Conservation (phyloP, 495 filamentous ascomycete species). For the Rhypophila decipiens region DNA sequence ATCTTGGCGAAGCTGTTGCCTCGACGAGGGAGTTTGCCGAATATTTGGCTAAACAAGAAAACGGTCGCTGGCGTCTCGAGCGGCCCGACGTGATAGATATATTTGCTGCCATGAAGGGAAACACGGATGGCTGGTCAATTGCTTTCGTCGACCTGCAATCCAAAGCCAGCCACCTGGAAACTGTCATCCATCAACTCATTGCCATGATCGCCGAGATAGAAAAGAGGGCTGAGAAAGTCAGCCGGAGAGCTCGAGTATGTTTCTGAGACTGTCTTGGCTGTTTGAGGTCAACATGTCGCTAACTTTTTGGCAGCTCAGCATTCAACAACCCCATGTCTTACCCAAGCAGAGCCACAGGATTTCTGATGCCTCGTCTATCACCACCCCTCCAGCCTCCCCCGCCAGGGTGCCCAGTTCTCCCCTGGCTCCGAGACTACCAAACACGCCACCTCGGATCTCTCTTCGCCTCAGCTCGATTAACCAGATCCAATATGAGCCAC, state of each 20-base stretch:
- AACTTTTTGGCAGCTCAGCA: slow-evolving; percentile 12
- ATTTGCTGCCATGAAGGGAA: slow-evolving; percentile 74
- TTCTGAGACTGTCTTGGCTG: not conserved
- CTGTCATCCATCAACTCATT: slow-evolving; percentile 56
- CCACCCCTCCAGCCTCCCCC: slow-evolving; percentile 19
- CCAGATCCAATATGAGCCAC: slow-evolving; percentile 3
- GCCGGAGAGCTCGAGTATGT: slow-evolving; percentile 53
- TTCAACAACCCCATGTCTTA: slow-evolving; percentile 15
- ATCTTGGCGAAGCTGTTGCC: slow-evolving; percentile 69
- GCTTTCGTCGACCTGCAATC: slow-evolving; percentile 64
- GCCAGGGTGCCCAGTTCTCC: slow-evolving; percentile 7
- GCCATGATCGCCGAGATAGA: slow-evolving; percentile 72
- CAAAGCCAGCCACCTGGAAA: slow-evolving; percentile 55
- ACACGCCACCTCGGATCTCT: slow-evolving; percentile 25
- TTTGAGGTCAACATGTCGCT: not conserved
- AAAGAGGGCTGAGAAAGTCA: slow-evolving; percentile 64
- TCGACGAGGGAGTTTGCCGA: slow-evolving; percentile 69
- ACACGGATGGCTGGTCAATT: slow-evolving; percentile 78
- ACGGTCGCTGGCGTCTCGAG: slow-evolving; percentile 48
- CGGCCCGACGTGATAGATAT: slow-evolving; percentile 53
- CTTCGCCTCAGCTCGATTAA: slow-evolving; percentile 24
- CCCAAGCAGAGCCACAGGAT: slow-evolving; percentile 20
- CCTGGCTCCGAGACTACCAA: too few relatives aligned
- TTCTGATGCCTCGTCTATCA: slow-evolving; percentile 21
- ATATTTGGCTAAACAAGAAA: slow-evolving; percentile 61